Evolutionary conservation across 495 filamentous ascomycete species (phyloP), one percentile per base, ranked within the genome.

Genomic region (Hypoxylon lienhwacheense): DNA sequence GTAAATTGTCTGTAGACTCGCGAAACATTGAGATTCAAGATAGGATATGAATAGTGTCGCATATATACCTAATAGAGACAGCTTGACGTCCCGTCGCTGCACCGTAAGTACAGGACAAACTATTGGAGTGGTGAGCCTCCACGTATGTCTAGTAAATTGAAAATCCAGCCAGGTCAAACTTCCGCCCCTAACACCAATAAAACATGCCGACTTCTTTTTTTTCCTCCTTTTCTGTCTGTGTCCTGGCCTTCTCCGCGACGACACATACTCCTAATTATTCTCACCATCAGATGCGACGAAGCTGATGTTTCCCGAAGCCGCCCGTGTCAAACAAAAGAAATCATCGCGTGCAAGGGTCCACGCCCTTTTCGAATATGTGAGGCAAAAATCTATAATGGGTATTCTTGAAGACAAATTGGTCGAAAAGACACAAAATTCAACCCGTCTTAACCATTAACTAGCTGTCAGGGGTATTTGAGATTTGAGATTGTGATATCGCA

Each of bases 381-480:
- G 62, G 42, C 59, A 63, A 65, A 44, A 65, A 44, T 73, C 69
- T 73, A 71, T 73, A 66, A 42, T 61, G 68, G 70, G 70, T 70
- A 70, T 70, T 71, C 66, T 70, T 53, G 65, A 70, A 68, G 55
- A 59, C 54, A 59, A 64, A 41, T 47, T 24, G 47, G 54, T 55
- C 32, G 58, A 66, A 67, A 67, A 66, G 44, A 53, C 50, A n/a
- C n/a, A n/a, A 47, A 58, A 56, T 53, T 52, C 43, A 53, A 36
- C 63, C 44, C 55, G 53, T 44, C 46, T 49, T 44, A 47, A 54
- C 58, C 48, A 37, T 53, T 35, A 62, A 56, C 53, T 60, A 60
- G 56, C 45, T 39, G 43, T n/a, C 53, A 20, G 57, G 65, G 65
- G 66, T 64, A 65, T 61, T 55, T 64, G 60, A 56, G 65, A 67